Evolutionary conservation across 2,329 filamentous ascomycete species (phyloP), one percentile per base, ranked within the genome.

Genomic region (Cryoendolithus antarcticus): DNA sequence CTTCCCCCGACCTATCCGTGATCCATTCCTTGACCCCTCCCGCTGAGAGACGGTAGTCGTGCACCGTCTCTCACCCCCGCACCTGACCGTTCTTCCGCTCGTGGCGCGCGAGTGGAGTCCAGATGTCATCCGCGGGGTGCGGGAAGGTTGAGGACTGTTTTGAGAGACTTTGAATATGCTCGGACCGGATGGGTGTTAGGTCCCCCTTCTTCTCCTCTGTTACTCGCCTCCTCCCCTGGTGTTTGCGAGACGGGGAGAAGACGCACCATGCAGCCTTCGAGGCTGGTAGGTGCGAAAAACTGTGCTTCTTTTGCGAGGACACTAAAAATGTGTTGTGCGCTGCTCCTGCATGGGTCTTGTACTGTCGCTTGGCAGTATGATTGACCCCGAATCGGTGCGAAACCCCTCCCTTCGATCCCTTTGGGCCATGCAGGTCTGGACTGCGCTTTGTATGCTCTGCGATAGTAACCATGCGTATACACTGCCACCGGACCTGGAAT

Each of bases 11-110:
- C n/a, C n/a, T n/a, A 40, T 33, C 29, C 33, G 27, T 11, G 55
- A 63, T 59, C 62, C 62, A 43, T 66, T 65, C 53, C 50, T 52
- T 40, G 58, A 63, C 48, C 58, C 57, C 50, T 46, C 43, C 47
- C 59, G 58, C 56, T 61, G 62, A 60, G 48, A 50, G 48, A 51
- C 52, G 38, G 49, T 44, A 45, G 52, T 55, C 57, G 54, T 55
- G 50, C 50, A 47, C 48, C 45, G 45, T 49, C 51, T 53, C 54
- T 62, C 55, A 51, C 47, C 54, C 49, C 45, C 44, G 44, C 52
- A 49, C 45, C 52, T 66, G 65, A 68, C 65, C 65, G 65, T 66
- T 61, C 52, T 59, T 49, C 54, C 54, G 41, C 43, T 48, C 47
- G 50, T 45, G 41, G 51, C 53, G 51, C 49, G 56, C 53, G 58